Conservation (phyloP, 2,329 filamentous ascomycete genomes). For the Epichloe sylvatica region DNA sequence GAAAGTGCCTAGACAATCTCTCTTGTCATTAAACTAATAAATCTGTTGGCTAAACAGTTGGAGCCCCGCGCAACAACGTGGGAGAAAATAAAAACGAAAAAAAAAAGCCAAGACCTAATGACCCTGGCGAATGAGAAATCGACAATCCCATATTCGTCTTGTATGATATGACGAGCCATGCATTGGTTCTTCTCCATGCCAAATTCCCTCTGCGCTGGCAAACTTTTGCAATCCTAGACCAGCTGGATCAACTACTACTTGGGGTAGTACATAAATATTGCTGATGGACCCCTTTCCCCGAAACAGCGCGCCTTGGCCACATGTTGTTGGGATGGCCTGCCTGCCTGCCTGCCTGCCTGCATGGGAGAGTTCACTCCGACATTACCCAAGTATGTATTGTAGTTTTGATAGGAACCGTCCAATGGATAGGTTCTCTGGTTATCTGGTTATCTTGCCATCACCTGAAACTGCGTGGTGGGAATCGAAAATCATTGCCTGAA, state of each 20-base stretch:
- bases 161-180: neutral
- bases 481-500: neutral
- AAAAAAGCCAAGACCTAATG: neutral
- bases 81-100: neutral
- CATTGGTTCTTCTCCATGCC: neutral
- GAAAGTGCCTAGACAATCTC: neutral
- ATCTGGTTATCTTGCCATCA: neutral
- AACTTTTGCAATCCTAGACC: neutral
- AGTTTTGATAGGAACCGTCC: neutral
- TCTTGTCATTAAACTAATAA: neutral
- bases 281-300: neutral
- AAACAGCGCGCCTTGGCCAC: neutral
- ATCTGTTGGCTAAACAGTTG: neutral
- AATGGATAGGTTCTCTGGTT: neutral
- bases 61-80: neutral
- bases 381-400: neutral
- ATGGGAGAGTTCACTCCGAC: neutral
- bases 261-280: neutral
- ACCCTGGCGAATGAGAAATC: neutral
- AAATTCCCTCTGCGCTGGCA: neutral
- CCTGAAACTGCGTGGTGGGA: neutral
- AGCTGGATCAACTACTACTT: neutral
- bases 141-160: neutral
- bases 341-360: neutral
- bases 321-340: neutral